Base-by-base conservation (phyloP, 306 rosid species). In the Lathyrus aphaca region DNA sequence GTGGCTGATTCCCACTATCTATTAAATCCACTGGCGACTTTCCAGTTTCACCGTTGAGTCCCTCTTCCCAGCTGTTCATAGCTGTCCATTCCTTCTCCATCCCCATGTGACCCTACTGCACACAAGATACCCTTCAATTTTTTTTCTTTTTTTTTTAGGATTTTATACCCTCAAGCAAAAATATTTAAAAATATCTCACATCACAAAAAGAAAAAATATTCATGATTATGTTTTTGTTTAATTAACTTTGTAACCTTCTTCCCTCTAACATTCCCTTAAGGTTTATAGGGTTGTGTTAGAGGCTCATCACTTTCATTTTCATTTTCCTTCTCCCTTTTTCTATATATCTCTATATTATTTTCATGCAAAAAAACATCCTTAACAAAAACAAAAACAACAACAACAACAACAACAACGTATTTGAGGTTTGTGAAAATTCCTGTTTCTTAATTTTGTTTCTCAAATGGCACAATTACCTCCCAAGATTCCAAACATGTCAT, bases 391-490 rank as follows among this genome's bases (percentile, higher is more conserved):
- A 16, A 38, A 27, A 64, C 64, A 75, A 45, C 53, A 62, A 40
- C 37, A 63, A 5, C 39, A 9, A 16, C 27, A 27, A 64, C 64
- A 75, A 45, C 53, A 62, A 40, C 37, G 54, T 53, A 71, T 32
- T 8, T 8, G 4, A 70, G 72, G 51, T 64, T 74, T 56, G 43
- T 44, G 9, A n/a, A 21, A 56, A 13, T 11, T 19, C 25, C 25
- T 68, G 66, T 62, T 43, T 60, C 15, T 39, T 21, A 42, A 29
- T 49, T 0, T 43, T 60, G 3, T 19, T 3, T 19, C 46, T 57
- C 5, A 66, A 73, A 92, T 94, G 99, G 97, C 97, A 15, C 97
- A 94, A 55, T 86, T 94, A 29, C 99, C 99, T 48, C 99, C 99
- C 0, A 94, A 94, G 80, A 77, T 89, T 77, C 99, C 99, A 42